These are phyloP conservation scores for Cercophora newfieldiana DNA, from an alignment of 495 filamentous ascomycete species.

Conservation along the genomic window DNA sequence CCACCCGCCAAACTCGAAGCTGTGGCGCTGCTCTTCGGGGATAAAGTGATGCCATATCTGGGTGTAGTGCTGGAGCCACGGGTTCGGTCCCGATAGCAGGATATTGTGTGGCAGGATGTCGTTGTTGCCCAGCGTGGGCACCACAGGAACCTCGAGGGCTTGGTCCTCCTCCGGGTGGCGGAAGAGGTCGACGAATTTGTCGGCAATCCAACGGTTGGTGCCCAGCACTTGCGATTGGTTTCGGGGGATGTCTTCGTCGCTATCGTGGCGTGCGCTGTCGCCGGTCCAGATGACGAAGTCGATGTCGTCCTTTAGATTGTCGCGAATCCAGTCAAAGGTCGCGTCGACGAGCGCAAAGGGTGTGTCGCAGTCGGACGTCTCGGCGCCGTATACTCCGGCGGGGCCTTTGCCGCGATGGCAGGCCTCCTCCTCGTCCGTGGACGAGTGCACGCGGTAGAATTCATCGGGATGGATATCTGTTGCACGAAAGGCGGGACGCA, in stretches of 20 bases:
- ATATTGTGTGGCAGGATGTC: conserved; percentile 98
- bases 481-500: neutral
- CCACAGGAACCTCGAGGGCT: conserved; percentile 71
- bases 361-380: conserved; percentile 85
- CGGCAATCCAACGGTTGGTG: conserved; percentile 71
- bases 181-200: conserved; percentile 76
- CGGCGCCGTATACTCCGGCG: conserved; percentile 79
- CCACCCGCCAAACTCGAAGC: conserved; percentile 91
- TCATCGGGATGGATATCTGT: conserved; percentile 88
- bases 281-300: conserved; percentile 99
- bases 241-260: conserved; percentile 81
- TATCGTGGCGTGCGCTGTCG: conserved; percentile 93
- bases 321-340: conserved; percentile 90
- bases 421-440: conserved; percentile 61
- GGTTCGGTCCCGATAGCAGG: conserved; percentile 78
- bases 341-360: conserved; percentile 78
- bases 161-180: conserved; percentile 43
- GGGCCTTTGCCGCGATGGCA: conserved; percentile 80
- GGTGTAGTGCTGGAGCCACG: conserved; percentile 71
- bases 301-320: conserved; percentile 76
- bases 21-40: conserved; percentile 88
- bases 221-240: conserved; percentile 68
- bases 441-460: conserved; percentile 76
- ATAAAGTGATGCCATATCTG: conserved; percentile 84
- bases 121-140: conserved; percentile 95